Evolutionary conservation across 495 filamentous ascomycete genomes (phyloP), one percentile per base, ranked within the genome.

Genomic region (Penicillium coffeae): DNA sequence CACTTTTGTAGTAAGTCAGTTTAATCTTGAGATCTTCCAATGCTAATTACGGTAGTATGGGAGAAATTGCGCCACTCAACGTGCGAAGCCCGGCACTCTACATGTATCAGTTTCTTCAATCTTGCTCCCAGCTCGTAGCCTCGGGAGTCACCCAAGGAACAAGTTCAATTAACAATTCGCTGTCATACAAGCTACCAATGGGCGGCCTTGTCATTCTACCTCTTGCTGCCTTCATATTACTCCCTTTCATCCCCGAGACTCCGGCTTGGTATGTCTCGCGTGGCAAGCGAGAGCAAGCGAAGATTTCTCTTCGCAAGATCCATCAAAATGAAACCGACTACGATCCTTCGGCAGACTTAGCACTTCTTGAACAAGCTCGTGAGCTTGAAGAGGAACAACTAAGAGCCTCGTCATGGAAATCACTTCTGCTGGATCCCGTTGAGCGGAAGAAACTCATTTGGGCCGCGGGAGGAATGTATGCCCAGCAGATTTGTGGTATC

Each of bases 401-500:
- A 10, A 25, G 35, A 8, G 48, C 55, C 5, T 59, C 64, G 2
- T 55, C 55, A 14, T 72, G 68, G 68, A 18, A 8, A 1, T 54
- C 58, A 0, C 53, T 72, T 8, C 2, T 72, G 47, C 38, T 36
- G 0, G 65, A 70, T 21, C 62, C 65, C 10, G 42, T 70, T 33
- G 65, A 70, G 44, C 63, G 69, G 27, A 54, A 57, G 10, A 72
- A 72, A 48, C 48, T 70, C 12, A 48, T 69, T 27, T 72, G 52
- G 35, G 50, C 63, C 10, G 54, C 47, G 25, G 67, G 69, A 20
- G 63, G 51, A 37, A 61, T 72, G 60, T 60, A 60, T 45, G 65
- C 57, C 2, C 67, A 70, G 40, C 69, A 72, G 43, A 68, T 72
- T 49, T 60, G 57, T 48, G 67, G 69, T 18, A 72, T 70, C 38